These are phyloP conservation scores for Gossypium lobatum DNA, from an alignment of 441 rosid genomes.

Conservation along the genomic window DNA sequence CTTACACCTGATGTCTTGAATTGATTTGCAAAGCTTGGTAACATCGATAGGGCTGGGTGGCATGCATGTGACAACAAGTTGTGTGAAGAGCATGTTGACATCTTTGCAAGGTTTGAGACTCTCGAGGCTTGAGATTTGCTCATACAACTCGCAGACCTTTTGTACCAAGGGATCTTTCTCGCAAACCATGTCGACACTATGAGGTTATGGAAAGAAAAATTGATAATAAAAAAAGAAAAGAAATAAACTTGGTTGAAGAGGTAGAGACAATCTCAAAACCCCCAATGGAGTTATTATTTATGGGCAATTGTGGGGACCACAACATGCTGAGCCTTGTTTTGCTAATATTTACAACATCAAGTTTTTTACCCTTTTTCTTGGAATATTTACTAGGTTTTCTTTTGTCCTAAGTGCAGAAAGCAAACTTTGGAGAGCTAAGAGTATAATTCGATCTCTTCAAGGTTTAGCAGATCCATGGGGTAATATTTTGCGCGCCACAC, in stretches of 20 bases:
- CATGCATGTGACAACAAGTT: slow-evolving; percentile 74
- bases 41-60: slow-evolving; percentile 70
- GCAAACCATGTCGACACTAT: slow-evolving; percentile 85
- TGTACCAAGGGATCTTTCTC: slow-evolving; percentile 48
- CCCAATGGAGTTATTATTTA: slow-evolving; percentile 46
- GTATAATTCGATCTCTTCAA: background rate
- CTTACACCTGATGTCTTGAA: slow-evolving; percentile 60
- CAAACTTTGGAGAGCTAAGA: background rate
- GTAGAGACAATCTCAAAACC: slow-evolving; percentile 19
- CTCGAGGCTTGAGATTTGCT: slow-evolving; percentile 62
- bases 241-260: background rate
- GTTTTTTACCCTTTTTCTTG: background rate
- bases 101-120: slow-evolving; percentile 61
- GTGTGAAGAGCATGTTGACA: slow-evolving; percentile 73
- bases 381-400: background rate
- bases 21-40: slow-evolving; percentile 36
- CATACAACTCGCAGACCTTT: slow-evolving; percentile 48
- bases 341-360: slow-evolving; percentile 9
- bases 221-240: background rate
- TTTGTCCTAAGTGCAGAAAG: background rate
- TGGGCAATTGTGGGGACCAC: slow-evolving; percentile 33
- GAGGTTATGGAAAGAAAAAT: slow-evolving; percentile 20
- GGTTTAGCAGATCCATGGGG: background rate
- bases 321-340: background rate
- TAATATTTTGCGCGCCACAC: too few relatives aligned